Percentiles rank a stretch among this genome's conserved stretches.
Conservation (phyloP, 768 basidiomycete species). For the Glaciozyma antarctica region DNA sequence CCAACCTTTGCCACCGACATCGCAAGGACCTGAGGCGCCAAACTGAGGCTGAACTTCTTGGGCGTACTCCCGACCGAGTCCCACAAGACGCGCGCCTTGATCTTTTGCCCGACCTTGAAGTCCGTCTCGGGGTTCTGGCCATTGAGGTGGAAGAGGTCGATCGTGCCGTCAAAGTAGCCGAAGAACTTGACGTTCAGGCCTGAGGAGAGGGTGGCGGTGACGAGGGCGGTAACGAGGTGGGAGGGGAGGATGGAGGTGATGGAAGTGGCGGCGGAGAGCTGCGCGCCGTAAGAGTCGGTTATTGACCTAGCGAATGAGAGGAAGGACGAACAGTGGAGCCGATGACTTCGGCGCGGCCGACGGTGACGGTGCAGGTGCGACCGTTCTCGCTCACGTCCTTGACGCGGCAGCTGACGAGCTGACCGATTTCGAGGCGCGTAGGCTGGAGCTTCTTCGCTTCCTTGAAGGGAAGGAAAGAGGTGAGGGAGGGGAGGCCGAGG, state of each 20-base stretch:
- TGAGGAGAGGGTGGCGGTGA: slow-evolving; percentile 61
- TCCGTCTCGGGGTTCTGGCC: slow-evolving; percentile 40
- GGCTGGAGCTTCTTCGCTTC: slow-evolving; percentile 47
- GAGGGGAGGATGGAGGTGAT: slow-evolving; percentile 80
- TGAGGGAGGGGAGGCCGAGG: slow-evolving; percentile 68
- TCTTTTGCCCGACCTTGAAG: slow-evolving; percentile 44
- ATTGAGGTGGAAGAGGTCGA: slow-evolving; percentile 67
- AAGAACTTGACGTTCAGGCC: slow-evolving; percentile 83
- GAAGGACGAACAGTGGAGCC: slow-evolving; percentile 47
- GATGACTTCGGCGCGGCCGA: slow-evolving; percentile 48
- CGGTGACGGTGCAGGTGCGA: slow-evolving; percentile 62
- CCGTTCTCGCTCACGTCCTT: slow-evolving; percentile 62
- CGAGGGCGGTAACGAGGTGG: slow-evolving; percentile 64
- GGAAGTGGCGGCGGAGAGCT: slow-evolving; percentile 69
- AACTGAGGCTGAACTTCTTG: slow-evolving; percentile 70
- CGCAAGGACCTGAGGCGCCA: slow-evolving; percentile 60
- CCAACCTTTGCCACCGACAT: slow-evolving; percentile 39
- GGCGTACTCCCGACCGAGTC: slow-evolving; percentile 60
- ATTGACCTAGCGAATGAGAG: neutral
- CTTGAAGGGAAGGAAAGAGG: slow-evolving; percentile 72
- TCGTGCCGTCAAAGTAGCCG: slow-evolving; percentile 83
- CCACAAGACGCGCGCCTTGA: slow-evolving; percentile 77
- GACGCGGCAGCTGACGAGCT: slow-evolving; percentile 59
- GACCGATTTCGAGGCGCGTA: slow-evolving; percentile 52
- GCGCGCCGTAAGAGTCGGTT: neutral